Base-by-base conservation (phyloP, 2,329 filamentous ascomycete genomes). In the Tolypocladium ovalisporum region DNA sequence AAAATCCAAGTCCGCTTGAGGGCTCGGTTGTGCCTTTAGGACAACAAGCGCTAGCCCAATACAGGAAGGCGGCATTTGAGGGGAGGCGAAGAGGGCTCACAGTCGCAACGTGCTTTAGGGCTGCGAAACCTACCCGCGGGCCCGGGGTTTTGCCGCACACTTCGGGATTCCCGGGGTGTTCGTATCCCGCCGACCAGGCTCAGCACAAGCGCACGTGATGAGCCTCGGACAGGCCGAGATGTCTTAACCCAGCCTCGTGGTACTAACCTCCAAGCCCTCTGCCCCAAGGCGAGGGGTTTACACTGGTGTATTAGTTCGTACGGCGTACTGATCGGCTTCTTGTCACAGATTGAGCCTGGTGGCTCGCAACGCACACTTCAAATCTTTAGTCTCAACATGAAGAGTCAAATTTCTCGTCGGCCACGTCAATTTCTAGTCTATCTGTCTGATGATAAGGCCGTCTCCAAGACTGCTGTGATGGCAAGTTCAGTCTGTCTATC, bases 1-100 rank as follows among this genome's bases (percentile, higher is more conserved):
- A 74, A 74, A 74, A 71, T 71, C 69, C 68, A 69, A 70, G 68
- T 69, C 68, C 67, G 66, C 69, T 66, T 62, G 67, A 68, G 66
- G 66, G 67, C 66, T 71, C 63, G n/a, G 70, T 73, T 74, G 71
- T 74, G 71, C 70, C 70, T 72, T 69, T 69, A 67, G 63, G 58
- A 58, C 54, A 64, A 64, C 59, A 5, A 9, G 59, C 65, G 63
- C 72, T 75, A 75, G 61, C 72, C 64, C 8, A 24, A 64, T 66
- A 6, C 15, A 68, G 72, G 37, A 68, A 67, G 63, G 65, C 58
- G 54, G 55, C 47, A 27, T 65, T 69, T 61, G 47, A 62, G 59
- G 57, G 60, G 67, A 72, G 71, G 72, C 72, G 71, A 71, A 61
- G 62, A 71, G 67, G 66, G 66, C 66, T 66, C 63, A 57, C 62